Conservation (phyloP, 345 rosid genomes). For the Capsella bursapastoris region DNA sequence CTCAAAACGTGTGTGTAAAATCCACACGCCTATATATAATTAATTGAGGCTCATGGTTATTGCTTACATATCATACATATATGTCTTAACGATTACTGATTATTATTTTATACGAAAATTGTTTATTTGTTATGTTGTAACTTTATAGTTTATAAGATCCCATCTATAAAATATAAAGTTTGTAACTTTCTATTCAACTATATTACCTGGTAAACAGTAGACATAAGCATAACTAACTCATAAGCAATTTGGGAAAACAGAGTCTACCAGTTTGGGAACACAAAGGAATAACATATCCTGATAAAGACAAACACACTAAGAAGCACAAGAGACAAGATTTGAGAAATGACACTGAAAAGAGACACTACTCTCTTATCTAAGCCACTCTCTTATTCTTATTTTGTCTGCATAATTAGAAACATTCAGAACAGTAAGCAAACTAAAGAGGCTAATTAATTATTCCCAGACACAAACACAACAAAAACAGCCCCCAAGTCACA, state of each 20-base stretch:
- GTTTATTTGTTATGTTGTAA: conserved; percentile 32
- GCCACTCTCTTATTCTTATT: conserved; percentile 16
- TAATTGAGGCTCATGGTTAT: conserved; percentile 11
- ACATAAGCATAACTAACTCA: conserved; percentile 4
- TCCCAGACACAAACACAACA: conserved; percentile 30
- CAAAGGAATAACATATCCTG: conserved; percentile 29
- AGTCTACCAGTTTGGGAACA: conserved; percentile 30
- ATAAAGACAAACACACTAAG: conserved; percentile 29
- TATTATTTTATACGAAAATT: conserved; percentile 22
- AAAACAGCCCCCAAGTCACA: conserved; percentile 31
- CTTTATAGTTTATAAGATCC: conserved; percentile 18
- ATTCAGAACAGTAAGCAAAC: conserved; percentile 30
- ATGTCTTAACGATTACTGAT: conserved; percentile 31
- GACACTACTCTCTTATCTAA: conserved; percentile 29
- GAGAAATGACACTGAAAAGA: conserved; percentile 11
- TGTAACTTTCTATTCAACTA: neutral
- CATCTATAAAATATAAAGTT: neutral
- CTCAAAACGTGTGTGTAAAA: conserved; percentile 19
- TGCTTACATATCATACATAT: conserved; percentile 14
- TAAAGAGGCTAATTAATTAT: conserved; percentile 20
- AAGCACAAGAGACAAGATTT: conserved; percentile 23
- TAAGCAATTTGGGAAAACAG: conserved; percentile 17
- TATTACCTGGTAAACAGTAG: neutral
- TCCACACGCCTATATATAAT: conserved; percentile 16
- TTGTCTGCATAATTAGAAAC: conserved; percentile 19